Percentiles rank a stretch among this genome's conserved stretches.
Evolutionary conservation across 805 yeast genomes (phyloP).

Genomic region (Candida koratica): DNA sequence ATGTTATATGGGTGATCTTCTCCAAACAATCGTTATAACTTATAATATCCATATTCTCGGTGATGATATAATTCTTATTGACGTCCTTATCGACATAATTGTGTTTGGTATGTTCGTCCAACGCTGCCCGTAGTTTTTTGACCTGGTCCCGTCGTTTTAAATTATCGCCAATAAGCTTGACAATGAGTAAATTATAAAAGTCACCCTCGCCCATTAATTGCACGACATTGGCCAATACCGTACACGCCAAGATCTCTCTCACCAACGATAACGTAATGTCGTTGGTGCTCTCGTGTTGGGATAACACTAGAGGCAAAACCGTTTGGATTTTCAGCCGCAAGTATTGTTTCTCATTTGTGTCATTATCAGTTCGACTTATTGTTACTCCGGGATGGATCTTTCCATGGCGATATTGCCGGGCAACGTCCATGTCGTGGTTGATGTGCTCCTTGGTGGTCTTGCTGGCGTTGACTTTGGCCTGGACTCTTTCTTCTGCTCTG

Average conservation of each 20-base stretch:
- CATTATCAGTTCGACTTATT: conserved; percentile 26
- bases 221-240: conserved; percentile 48
- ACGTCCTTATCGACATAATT: conserved; percentile 1
- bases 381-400: conserved; percentile 57
- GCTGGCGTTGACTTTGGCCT: conserved; percentile 18
- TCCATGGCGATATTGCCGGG: conserved; percentile 46
- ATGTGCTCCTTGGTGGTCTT: conserved; percentile 15
- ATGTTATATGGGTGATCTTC: conserved; percentile 10
- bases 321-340: conserved; percentile 39
- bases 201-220: conserved; percentile 65
- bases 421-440: conserved; percentile 40
- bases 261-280: conserved; percentile 47
- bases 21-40: conserved; percentile 17
- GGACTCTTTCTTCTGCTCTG: conserved; percentile 36
- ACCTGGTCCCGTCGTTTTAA: conserved; percentile 75
- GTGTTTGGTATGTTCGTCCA: conserved; percentile 55
- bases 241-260: conserved; percentile 58
- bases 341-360: conserved; percentile 45
- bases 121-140: conserved; percentile 61
- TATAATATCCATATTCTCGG: conserved; percentile 16
- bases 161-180: conserved; percentile 55
- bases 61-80: conserved; percentile 14
- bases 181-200: conserved; percentile 65
- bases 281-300: conserved; percentile 44
- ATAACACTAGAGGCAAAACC: conserved; percentile 49